Percentiles rank a stretch among this genome's conserved stretches.
These are phyloP conservation scores for Gentiana macrophylla DNA, from an alignment of 257 asterid genomes.

Conservation along the genomic window DNA sequence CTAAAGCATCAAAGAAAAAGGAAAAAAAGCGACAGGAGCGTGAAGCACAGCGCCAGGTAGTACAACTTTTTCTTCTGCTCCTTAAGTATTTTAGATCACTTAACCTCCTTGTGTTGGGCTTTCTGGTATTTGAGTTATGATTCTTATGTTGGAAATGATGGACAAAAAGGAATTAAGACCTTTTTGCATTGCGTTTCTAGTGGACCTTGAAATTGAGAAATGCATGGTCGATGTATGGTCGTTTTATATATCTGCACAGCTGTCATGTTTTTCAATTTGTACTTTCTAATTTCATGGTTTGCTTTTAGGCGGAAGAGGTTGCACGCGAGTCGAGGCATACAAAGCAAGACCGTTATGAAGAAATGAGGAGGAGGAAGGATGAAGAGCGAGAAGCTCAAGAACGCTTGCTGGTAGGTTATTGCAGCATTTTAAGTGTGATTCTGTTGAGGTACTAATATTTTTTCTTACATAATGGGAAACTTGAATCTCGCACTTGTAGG, in stretches of 20 bases:
- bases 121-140: background rate
- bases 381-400: constrained; percentile 97
- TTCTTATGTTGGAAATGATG: background rate
- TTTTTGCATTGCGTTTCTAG: no score
- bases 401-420: constrained; percentile 59
- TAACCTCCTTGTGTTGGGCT: background rate
- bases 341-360: constrained; percentile 86
- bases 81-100: background rate
- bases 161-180: background rate
- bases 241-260: no score
- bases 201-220: no score
- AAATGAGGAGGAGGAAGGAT: constrained; percentile 88
- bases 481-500: constrained; percentile 36
- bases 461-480: constrained; percentile 2
- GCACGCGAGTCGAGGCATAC: constrained; percentile 62
- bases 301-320: constrained; percentile 70
- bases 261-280: background rate
- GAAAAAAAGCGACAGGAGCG: constrained; percentile 90
- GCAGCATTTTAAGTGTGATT: background rate
- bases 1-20: constrained; percentile 61
- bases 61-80: background rate
- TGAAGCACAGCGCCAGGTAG: constrained; percentile 87
- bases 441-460: background rate
- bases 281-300: constrained; percentile 10
- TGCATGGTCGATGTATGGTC: no score